These are phyloP conservation scores for Barnettozyma sucrosica DNA, from an alignment of 805 yeast species.

Conservation along the genomic window DNA sequence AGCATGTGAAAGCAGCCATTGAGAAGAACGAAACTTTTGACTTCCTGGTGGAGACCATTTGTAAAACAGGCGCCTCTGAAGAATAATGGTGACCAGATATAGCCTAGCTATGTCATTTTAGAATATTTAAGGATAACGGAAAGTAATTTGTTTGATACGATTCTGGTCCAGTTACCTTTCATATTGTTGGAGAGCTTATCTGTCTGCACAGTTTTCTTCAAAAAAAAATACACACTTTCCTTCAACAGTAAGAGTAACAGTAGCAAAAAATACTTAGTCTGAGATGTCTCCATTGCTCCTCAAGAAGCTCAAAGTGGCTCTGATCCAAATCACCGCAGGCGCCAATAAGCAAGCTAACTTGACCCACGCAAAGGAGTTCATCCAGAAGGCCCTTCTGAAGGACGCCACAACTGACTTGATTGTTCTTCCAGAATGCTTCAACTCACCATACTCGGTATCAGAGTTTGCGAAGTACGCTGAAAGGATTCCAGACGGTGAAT, in stretches of 20 bases:
- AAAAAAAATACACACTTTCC: not conserved
- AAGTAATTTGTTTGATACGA: not conserved
- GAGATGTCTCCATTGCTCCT: constrained; percentile 13
- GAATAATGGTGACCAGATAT: not conserved
- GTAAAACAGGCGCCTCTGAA: constrained; percentile 18
- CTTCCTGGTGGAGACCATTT: constrained; percentile 63
- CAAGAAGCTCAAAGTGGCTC: constrained; percentile 68
- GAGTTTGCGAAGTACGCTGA: constrained; percentile 89
- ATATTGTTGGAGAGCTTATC: not conserved
- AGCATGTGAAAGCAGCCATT: constrained; percentile 79
- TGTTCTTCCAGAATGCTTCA: constrained; percentile 95
- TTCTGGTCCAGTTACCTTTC: not conserved
- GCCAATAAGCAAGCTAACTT: constrained; percentile 74
- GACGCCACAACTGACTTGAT: constrained; percentile 67
- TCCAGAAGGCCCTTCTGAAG: constrained; percentile 52
- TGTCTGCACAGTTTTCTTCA: not conserved
- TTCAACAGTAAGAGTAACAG: not conserved
- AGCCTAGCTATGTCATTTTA: not conserved
- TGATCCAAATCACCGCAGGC: constrained; percentile 71
- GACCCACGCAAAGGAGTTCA: constrained; percentile 55
- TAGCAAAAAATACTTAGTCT: no score
- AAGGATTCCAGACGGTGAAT: constrained; percentile 68
- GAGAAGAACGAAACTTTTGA: constrained; percentile 87
- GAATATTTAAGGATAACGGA: not conserved
- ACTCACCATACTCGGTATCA: constrained; percentile 86